Evolutionary conservation across 106 monocot species (phyloP), one percentile per base, ranked within the genome.

Genomic region (Acorus calamus): DNA sequence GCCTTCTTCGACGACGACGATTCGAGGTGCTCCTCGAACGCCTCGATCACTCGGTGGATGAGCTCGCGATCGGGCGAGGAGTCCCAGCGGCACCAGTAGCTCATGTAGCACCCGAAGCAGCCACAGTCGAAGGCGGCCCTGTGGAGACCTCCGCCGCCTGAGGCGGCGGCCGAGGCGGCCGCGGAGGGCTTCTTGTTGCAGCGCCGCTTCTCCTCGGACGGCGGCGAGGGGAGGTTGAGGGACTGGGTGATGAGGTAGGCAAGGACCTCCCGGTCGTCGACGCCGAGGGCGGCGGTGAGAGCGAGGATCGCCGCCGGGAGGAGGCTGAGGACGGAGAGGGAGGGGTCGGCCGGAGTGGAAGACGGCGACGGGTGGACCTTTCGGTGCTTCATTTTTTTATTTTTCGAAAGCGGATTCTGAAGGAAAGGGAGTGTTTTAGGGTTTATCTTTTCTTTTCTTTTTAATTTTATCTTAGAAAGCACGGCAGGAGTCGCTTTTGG

Each of bases 11-110:
- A n/a, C n/a, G n/a, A n/a, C n/a, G n/a, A n/a, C n/a, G n/a, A n/a
- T 52, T 60, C 70, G n/a, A 70, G 59, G 42, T 60, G 66, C 66
- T 74, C 66, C 60, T 74, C 72, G 64, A 72, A 72, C 56, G 72
- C 72, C 62, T 72, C 72, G 64, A 72, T 72, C 6, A 51, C 72
- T 42, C 57, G 64, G 55, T 72, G 72, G 46, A 72, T 72, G 46
- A 64, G 52, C 56, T 72, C 72, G 11, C 72, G 55, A n/a, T 72
- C 64, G 9, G 72, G 64, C 0, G 72, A 72, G 10, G 63, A 63
- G 72, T 72, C 72, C 72, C 72, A 72, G 13, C 72, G 63, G 42
- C 14, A 53, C 72, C 72, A 72, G 72, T 48, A 72, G 42, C 72
- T 64, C 13, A 50, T 63, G 63, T 72, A 72, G 47, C 72, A 72